Conservation (phyloP, 2,329 filamentous ascomycete species). For the Exophiala alcalophila region DNA sequence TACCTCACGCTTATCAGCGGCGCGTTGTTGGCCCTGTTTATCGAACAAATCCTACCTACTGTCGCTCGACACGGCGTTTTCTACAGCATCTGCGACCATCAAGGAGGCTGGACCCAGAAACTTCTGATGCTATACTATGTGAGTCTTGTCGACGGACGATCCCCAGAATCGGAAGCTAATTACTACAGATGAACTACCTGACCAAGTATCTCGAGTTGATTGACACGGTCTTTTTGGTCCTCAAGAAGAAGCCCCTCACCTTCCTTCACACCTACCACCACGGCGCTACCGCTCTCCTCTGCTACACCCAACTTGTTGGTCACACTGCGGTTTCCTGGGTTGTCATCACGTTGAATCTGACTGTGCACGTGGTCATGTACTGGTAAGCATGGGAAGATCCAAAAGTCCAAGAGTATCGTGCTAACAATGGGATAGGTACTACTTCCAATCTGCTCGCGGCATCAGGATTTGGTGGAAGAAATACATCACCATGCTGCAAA, state of each 20-base stretch:
- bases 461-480: constrained; percentile 99
- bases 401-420: background rate
- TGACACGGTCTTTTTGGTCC: constrained; percentile 93
- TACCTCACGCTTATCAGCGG: constrained; percentile 83
- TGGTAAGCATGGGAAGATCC: constrained; percentile 69
- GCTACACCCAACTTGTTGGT: constrained; percentile 95
- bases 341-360: constrained; percentile 85
- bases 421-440: constrained; percentile 91
- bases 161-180: constrained; percentile 9
- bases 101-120: constrained; percentile 90
- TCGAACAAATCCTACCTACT: constrained; percentile 86
- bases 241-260: constrained; percentile 99
- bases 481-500: constrained; percentile 97
- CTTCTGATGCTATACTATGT: constrained; percentile 97
- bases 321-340: constrained; percentile 94
- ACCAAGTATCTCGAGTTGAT: constrained; percentile 96
- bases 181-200: constrained; percentile 81
- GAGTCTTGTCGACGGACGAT: constrained; percentile 42
- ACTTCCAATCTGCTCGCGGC: constrained; percentile 97
- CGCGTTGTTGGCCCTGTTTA: constrained; percentile 75
- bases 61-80: constrained; percentile 79
- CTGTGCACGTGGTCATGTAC: constrained; percentile 98
- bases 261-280: constrained; percentile 99
- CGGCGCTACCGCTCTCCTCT: constrained; percentile 91
- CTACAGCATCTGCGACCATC: constrained; percentile 71